Evolutionary conservation across 805 yeast genomes (phyloP).

Genomic region (Candida easanensis): DNA sequence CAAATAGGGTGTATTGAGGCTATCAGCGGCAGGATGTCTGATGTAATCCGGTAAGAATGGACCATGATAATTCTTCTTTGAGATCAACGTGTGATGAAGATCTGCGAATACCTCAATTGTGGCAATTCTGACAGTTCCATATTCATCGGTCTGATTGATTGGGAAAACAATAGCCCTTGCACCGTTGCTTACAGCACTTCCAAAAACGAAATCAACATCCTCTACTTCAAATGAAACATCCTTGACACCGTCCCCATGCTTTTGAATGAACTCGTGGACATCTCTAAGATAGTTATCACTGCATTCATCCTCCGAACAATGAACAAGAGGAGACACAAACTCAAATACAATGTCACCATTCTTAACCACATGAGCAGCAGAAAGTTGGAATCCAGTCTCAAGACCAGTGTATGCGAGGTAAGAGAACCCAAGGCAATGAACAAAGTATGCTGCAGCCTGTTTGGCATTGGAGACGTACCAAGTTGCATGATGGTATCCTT

Average conservation of each 20-base stretch:
- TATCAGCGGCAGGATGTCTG: not conserved
- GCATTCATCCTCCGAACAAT: constrained; percentile 19
- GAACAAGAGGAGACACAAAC: constrained; percentile 38
- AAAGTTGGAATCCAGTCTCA: constrained; percentile 59
- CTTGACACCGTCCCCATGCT: constrained; percentile 80
- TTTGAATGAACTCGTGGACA: constrained; percentile 44
- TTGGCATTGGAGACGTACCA: constrained; percentile 75
- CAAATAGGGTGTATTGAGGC: constrained; percentile 5
- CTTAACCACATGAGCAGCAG: constrained; percentile 57
- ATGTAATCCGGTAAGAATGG: constrained; percentile 51
- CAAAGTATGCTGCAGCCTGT: constrained; percentile 54
- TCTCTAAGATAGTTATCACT: constrained; percentile 28
- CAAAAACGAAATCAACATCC: constrained; percentile 43
- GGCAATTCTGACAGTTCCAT: constrained; percentile 55
- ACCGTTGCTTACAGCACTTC: constrained; percentile 49
- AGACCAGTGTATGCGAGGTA: constrained; percentile 63
- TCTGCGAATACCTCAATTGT: constrained; percentile 56
- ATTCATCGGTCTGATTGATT: constrained; percentile 34
- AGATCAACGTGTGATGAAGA: constrained; percentile 65
- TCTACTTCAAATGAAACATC: constrained; percentile 69
- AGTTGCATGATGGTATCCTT: constrained; percentile 63
- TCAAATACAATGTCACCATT: constrained; percentile 54
- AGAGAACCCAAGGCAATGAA: constrained; percentile 58
- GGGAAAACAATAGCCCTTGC: constrained; percentile 41
- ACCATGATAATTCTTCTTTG: constrained; percentile 36